Percentiles rank a stretch among this genome's conserved stretches.
Conservation (phyloP, 1,284 basidiomycete genomes). For the Malassezia psittaci region DNA sequence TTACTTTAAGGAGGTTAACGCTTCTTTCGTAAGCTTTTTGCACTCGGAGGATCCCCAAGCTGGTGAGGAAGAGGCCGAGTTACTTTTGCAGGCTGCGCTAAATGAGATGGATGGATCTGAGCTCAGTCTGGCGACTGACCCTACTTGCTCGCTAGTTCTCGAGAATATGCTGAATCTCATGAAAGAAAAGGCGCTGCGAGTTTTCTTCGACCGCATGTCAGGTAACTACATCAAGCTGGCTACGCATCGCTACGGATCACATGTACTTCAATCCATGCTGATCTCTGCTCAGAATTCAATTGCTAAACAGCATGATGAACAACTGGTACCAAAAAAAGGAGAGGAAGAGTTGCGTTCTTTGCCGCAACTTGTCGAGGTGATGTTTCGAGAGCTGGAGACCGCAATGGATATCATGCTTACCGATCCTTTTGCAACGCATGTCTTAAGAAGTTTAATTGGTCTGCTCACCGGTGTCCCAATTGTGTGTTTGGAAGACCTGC, state of each 20-base stretch:
- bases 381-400: slow-evolving; percentile 14
- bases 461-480: slow-evolving; percentile 31
- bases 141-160: slow-evolving; percentile 37
- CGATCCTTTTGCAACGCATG: slow-evolving; percentile 12
- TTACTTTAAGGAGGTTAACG: slow-evolving; percentile 18
- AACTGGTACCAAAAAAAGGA: background rate
- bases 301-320: background rate
- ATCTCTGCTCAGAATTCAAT: slow-evolving; percentile 7
- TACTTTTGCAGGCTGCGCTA: slow-evolving; percentile 39
- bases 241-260: slow-evolving; percentile 41
- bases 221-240: slow-evolving; percentile 29
- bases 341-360: slow-evolving; percentile 10
- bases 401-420: slow-evolving; percentile 2
- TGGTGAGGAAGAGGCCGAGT: slow-evolving; percentile 24
- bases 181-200: slow-evolving; percentile 28
- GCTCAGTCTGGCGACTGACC: slow-evolving; percentile 38
- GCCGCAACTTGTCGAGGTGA: slow-evolving; percentile 4
- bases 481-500: slow-evolving; percentile 15
- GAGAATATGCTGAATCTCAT: slow-evolving; percentile 32
- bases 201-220: slow-evolving; percentile 38
- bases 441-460: slow-evolving; percentile 2
- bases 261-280: slow-evolving; percentile 39
- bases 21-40: background rate
- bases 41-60: slow-evolving; percentile 12
- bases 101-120: slow-evolving; percentile 41